Evolutionary conservation across 768 basidiomycete genomes (phyloP).

Genomic region (Ephemerocybe angulata): DNA sequence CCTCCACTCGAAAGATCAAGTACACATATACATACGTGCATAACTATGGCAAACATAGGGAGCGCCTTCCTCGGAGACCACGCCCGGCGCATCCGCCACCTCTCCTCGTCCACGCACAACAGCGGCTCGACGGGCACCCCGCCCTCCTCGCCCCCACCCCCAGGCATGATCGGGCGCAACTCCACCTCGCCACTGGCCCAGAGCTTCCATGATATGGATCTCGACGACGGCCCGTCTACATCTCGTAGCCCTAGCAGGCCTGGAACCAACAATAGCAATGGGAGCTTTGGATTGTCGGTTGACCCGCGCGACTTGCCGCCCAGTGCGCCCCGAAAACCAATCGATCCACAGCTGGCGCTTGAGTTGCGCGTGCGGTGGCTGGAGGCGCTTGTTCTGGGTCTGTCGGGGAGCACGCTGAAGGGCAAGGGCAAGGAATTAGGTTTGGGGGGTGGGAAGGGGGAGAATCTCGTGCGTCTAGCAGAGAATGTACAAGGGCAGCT

Average conservation of each 20-base stretch:
- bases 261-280: background rate
- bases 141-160: slow-evolving; percentile 40
- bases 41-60: slow-evolving; percentile 61
- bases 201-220: slow-evolving; percentile 5
- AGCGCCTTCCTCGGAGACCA: slow-evolving; percentile 81
- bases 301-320: slow-evolving; percentile 6
- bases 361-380: slow-evolving; percentile 77
- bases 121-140: slow-evolving; percentile 28
- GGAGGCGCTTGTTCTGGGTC: slow-evolving; percentile 71
- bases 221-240: slow-evolving; percentile 1
- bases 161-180: slow-evolving; percentile 31
- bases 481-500: slow-evolving; percentile 59
- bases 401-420: slow-evolving; percentile 35
- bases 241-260: background rate
- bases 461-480: slow-evolving; percentile 56
- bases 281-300: background rate
- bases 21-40: too few relatives aligned
- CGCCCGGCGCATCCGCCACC: slow-evolving; percentile 53
- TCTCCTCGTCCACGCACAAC: slow-evolving; percentile 43
- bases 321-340: slow-evolving; percentile 25
- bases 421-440: slow-evolving; percentile 29
- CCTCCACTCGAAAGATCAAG: too few relatives aligned
- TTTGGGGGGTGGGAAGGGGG: slow-evolving; percentile 37
- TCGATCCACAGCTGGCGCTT: slow-evolving; percentile 66
- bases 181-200: slow-evolving; percentile 15